Percentiles rank a stretch among this genome's conserved stretches.
Evolutionary conservation across 2,329 filamentous ascomycete genomes (phyloP).

Genomic region (Metarhizium sp.): DNA sequence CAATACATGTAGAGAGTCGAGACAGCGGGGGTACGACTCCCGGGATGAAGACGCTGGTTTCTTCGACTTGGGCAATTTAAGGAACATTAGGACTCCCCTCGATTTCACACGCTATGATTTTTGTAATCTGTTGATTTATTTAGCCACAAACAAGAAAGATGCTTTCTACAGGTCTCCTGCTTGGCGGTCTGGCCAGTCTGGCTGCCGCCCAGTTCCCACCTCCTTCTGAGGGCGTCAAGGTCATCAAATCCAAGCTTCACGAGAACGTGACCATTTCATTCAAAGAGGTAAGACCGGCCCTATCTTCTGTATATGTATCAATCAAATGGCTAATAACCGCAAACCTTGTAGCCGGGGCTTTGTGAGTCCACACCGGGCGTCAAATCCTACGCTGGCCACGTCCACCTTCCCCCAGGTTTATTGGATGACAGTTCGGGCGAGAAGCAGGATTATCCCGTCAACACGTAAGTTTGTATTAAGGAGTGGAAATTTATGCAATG

Average conservation of each 20-base stretch:
- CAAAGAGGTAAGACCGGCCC: slow-evolving; percentile 31
- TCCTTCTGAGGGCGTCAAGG: slow-evolving; percentile 26
- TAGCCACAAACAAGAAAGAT: not conserved
- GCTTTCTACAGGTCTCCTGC: slow-evolving; percentile 6
- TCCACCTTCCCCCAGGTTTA: slow-evolving; percentile 39
- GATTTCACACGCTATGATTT: not conserved
- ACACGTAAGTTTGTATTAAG: slow-evolving; percentile 27
- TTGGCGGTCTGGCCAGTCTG: slow-evolving; percentile 12
- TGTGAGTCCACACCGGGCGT: slow-evolving; percentile 47
- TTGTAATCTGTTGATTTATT: not conserved
- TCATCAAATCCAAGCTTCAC: slow-evolving; percentile 49
- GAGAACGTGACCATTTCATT: slow-evolving; percentile 52
- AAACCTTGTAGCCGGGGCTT: slow-evolving; percentile 39
- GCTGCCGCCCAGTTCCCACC: slow-evolving; percentile 22
- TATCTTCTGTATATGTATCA: not conserved
- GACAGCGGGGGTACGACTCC: not conserved
- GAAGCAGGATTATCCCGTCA: slow-evolving; percentile 32
- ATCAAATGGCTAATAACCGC: not conserved
- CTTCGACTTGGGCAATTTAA: not conserved
- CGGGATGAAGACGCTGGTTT: not conserved
- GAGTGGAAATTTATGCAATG: not conserved
- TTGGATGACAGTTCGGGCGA: slow-evolving; percentile 32
- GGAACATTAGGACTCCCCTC: not conserved
- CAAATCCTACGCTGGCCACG: slow-evolving; percentile 58
- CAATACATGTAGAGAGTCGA: too few relatives aligned